Conservation (phyloP, 2,329 filamentous ascomycete species). For the Colletotrichum lentis region DNA sequence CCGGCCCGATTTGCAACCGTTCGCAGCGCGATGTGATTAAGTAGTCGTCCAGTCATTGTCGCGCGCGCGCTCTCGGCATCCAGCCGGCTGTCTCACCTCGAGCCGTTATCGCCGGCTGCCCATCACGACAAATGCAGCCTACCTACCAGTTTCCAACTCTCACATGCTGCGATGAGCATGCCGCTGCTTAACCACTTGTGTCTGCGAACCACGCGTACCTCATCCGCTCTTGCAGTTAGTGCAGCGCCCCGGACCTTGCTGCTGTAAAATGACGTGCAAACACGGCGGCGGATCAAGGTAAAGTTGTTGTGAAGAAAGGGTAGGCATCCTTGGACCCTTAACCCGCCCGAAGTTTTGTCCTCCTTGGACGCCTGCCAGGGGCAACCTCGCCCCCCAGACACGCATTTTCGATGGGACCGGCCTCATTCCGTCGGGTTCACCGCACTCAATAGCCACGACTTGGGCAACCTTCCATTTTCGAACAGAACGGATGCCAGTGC, state of each 20-base stretch:
- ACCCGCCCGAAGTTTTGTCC: slow-evolving; percentile 23
- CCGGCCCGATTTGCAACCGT: slow-evolving; percentile 17
- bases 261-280: slow-evolving; percentile 18
- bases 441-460: slow-evolving; percentile 13
- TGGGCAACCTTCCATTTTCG: slow-evolving; percentile 1
- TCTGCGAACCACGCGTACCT: slow-evolving; percentile 1
- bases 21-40: slow-evolving; percentile 3
- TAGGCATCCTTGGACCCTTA: slow-evolving; percentile 19
- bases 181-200: background rate
- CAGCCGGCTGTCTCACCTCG: slow-evolving; percentile 1
- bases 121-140: background rate
- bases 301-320: slow-evolving; percentile 19
- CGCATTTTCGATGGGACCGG: background rate
- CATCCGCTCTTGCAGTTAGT: slow-evolving; percentile 6
- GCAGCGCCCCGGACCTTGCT: background rate
- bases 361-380: slow-evolving; percentile 6
- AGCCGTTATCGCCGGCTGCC: background rate
- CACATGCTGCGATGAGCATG: slow-evolving; percentile 25
- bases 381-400: slow-evolving; percentile 15
- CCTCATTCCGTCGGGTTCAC: slow-evolving; percentile 18
- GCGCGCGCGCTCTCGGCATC: slow-evolving; percentile 1
- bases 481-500: slow-evolving; percentile 6
- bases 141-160: background rate
- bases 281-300: slow-evolving; percentile 13
- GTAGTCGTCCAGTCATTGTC: slow-evolving; percentile 15